Conservation (phyloP, 352 stramenopile genomes). For the Aphanomyces stellatus region DNA sequence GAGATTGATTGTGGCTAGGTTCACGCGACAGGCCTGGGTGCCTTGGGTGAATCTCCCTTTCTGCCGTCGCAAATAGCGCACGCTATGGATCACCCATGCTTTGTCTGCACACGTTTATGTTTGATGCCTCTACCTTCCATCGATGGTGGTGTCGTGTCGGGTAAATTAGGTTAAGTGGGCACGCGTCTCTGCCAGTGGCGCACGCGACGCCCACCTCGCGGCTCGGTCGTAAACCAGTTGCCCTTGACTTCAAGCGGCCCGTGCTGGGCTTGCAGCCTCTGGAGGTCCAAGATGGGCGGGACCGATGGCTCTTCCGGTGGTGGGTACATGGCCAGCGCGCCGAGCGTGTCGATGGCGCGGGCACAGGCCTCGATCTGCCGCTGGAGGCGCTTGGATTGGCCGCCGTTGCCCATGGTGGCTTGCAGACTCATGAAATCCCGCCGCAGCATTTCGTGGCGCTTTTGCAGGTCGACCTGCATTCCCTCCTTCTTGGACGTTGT, state of each 20-base stretch:
- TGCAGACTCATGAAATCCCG: not conserved
- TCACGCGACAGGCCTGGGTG: too few species aligned
- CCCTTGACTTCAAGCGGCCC: not conserved
- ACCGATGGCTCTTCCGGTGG: not conserved
- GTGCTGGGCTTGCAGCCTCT: not conserved
- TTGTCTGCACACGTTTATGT: too few species aligned
- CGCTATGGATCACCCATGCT: too few species aligned
- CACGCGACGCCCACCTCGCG: not conserved
- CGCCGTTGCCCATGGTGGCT: not conserved
- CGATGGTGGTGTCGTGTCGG: too few species aligned
- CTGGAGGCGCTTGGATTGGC: not conserved
- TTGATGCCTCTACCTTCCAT: too few species aligned
- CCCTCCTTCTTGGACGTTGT: not conserved
- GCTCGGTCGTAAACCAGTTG: constrained; percentile 6
- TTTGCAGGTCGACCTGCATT: not conserved
- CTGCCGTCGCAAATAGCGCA: too few species aligned
- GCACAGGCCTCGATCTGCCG: not conserved
- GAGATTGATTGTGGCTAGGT: too few species aligned
- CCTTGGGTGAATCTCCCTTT: too few species aligned
- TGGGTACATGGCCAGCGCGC: not conserved
- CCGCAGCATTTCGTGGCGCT: not conserved
- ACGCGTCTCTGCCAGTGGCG: not conserved
- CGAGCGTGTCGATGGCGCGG: constrained; percentile 5
- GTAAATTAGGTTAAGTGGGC: too few species aligned
- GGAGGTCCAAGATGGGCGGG: not conserved